These are phyloP conservation scores for Polysphondylium violaceum DNA, from an alignment of 78 protist species.

Conservation along the genomic window DNA sequence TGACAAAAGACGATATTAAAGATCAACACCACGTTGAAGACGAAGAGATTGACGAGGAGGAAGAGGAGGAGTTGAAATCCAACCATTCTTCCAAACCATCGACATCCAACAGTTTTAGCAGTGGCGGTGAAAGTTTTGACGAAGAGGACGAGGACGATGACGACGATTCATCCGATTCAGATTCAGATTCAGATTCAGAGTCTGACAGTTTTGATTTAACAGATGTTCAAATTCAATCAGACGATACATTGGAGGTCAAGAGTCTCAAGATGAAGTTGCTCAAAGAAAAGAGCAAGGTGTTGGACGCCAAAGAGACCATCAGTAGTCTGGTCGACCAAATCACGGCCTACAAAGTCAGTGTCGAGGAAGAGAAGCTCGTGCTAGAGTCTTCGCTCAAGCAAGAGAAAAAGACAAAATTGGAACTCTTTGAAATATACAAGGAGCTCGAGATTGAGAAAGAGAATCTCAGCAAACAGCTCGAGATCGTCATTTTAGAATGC, in stretches of 20 bases:
- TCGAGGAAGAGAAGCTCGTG: conserved; percentile 52
- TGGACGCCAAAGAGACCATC: conserved; percentile 63
- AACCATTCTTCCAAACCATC: too few relatives aligned
- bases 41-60: not conserved
- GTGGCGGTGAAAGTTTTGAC: not conserved
- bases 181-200: conserved; percentile 2
- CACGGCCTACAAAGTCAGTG: conserved; percentile 51
- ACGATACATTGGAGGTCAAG: conserved; percentile 57
- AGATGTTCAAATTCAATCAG: conserved; percentile 35
- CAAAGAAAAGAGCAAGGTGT: conserved; percentile 52
- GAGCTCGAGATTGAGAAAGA: conserved; percentile 57
- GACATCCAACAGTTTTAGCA: not conserved
- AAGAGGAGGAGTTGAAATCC: not conserved
- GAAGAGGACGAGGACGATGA: conserved; percentile 32
- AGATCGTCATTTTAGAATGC: conserved; percentile 52
- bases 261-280: conserved; percentile 44
- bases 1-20: too few relatives aligned
- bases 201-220: conserved; percentile 31
- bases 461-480: conserved; percentile 40
- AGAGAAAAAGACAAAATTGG: conserved; percentile 66
- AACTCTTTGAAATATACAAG: conserved; percentile 64
- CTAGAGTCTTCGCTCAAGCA: conserved; percentile 37
- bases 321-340: conserved; percentile 52
- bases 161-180: not conserved
- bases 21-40: not conserved